A percentile compares a stretch with the other conserved stretches of the same genome.
Evolutionary conservation across 1,284 basidiomycete species (phyloP).

Genomic region (Baeospora myosura): DNA sequence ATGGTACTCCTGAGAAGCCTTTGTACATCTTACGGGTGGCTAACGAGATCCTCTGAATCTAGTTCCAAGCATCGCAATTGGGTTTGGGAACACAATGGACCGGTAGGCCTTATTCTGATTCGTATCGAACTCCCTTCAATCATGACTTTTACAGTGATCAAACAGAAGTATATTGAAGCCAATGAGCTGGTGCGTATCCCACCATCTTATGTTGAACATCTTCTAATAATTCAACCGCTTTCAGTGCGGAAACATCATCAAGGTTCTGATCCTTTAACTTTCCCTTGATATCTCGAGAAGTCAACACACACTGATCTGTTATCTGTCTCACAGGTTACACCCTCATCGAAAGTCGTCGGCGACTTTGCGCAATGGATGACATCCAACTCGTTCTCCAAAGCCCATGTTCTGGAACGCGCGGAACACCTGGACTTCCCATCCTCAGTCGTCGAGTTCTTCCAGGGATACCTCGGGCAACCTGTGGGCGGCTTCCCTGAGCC

Average conservation of each 20-base stretch:
- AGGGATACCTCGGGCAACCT: constrained; percentile 95
- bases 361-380: constrained; percentile 99
- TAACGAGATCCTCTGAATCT: no score
- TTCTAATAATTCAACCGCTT: constrained; percentile 13
- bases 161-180: constrained; percentile 97
- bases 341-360: constrained; percentile 98
- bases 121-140: constrained; percentile 12
- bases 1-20: constrained; percentile 52
- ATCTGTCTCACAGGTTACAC: constrained; percentile 64
- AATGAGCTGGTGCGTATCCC: constrained; percentile 70
- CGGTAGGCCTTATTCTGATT: constrained; percentile 32
- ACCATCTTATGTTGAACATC: constrained; percentile 6
- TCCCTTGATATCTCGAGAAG: constrained; percentile 2
- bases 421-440: constrained; percentile 95
- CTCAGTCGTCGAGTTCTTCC: constrained; percentile 95
- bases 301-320: no score
- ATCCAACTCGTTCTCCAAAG: constrained; percentile 83
- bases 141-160: constrained; percentile 64
- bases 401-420: constrained; percentile 83
- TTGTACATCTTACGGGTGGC: no score
- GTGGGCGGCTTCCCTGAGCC: constrained; percentile 99
- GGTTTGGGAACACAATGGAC: constrained; percentile 97
- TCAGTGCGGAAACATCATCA: constrained; percentile 96
- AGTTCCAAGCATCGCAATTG: constrained; percentile 98
- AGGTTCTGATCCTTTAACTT: constrained; percentile 38